A percentile compares a stretch with the other conserved stretches of the same genome.
Evolutionary conservation across 1,284 basidiomycete species (phyloP).

Genomic region (Chalciporus piperatoides): DNA sequence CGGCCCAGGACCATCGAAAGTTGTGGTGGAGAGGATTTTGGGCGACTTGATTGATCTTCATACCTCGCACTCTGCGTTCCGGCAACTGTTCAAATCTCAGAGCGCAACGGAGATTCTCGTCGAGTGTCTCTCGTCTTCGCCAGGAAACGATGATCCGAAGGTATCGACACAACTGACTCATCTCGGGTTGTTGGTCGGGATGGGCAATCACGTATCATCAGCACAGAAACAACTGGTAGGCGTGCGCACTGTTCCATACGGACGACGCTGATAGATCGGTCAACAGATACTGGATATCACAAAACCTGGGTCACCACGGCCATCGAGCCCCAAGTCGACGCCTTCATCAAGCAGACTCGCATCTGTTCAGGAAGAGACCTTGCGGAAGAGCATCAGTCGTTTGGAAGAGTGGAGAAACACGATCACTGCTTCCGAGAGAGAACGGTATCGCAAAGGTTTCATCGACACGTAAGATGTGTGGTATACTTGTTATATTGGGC

Average conservation of each 20-base stretch:
- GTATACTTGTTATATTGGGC: not conserved
- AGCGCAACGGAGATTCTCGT: slow-evolving; percentile 63
- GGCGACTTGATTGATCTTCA: slow-evolving; percentile 68
- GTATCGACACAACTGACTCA: slow-evolving; percentile 66
- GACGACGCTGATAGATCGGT: slow-evolving; percentile 3
- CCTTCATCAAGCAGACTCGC: slow-evolving; percentile 18
- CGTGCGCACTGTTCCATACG: not conserved
- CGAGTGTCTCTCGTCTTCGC: slow-evolving; percentile 55
- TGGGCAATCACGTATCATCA: slow-evolving; percentile 55
- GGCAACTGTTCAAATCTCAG: slow-evolving; percentile 67
- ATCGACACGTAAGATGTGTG: slow-evolving; percentile 55
- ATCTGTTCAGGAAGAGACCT: slow-evolving; percentile 44
- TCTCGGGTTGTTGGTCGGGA: slow-evolving; percentile 59
- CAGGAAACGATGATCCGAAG: slow-evolving; percentile 36
- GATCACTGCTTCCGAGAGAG: slow-evolving; percentile 61
- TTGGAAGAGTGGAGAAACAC: slow-evolving; percentile 70
- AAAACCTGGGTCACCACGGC: slow-evolving; percentile 10
- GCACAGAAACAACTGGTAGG: slow-evolving; percentile 65
- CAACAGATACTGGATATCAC: slow-evolving; percentile 26
- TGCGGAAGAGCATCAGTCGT: slow-evolving; percentile 56
- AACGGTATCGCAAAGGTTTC: slow-evolving; percentile 63
- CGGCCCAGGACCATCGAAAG: slow-evolving; percentile 22
- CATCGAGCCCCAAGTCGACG: not conserved
- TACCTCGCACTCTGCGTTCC: slow-evolving; percentile 54
- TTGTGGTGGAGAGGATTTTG: slow-evolving; percentile 39